phyloP scores from a whole-genome alignment of 2,329 filamentous ascomycete genomes.

The Coniella lustricola region DNA sequence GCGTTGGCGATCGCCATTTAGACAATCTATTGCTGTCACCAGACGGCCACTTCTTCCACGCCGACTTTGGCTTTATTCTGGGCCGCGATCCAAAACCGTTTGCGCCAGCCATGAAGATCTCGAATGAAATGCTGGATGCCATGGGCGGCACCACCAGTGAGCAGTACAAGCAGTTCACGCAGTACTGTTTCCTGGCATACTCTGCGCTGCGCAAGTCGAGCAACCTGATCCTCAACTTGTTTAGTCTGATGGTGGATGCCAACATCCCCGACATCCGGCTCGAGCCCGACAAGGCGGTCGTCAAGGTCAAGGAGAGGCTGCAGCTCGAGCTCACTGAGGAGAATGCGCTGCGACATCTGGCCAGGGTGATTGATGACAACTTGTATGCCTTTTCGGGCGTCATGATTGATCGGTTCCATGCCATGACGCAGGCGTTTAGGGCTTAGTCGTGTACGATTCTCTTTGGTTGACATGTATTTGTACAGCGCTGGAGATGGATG shows the following conservation, averaged over 20 bases:
- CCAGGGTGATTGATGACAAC: conserved; percentile 84
- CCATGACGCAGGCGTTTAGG: conserved; percentile 85
- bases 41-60: conserved; percentile 93
- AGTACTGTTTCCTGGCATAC: conserved; percentile 94
- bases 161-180: conserved; percentile 83
- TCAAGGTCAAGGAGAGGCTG: conserved; percentile 92
- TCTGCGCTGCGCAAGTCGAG: conserved; percentile 82
- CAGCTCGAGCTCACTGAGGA: conserved; percentile 87
- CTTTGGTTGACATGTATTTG: no score
- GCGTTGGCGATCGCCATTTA: conserved; percentile 90
- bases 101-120: conserved; percentile 92
- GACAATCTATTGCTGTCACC: conserved; percentile 91
- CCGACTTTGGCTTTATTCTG: conserved; percentile 96
- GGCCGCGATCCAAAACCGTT: conserved; percentile 97
- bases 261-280: conserved; percentile 93
- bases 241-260: conserved; percentile 94
- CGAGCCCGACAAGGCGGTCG: conserved; percentile 86
- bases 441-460: conserved; percentile 41
- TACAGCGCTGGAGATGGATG: no score
- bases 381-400: conserved; percentile 85
- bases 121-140: conserved; percentile 96
- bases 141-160: conserved; percentile 83
- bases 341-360: conserved; percentile 82
- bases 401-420: conserved; percentile 90
- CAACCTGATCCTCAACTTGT: conserved; percentile 88